These are phyloP conservation scores for Melanopsichium pennsylvanicum DNA, from an alignment of 1,284 basidiomycete genomes.

Conservation along the genomic window DNA sequence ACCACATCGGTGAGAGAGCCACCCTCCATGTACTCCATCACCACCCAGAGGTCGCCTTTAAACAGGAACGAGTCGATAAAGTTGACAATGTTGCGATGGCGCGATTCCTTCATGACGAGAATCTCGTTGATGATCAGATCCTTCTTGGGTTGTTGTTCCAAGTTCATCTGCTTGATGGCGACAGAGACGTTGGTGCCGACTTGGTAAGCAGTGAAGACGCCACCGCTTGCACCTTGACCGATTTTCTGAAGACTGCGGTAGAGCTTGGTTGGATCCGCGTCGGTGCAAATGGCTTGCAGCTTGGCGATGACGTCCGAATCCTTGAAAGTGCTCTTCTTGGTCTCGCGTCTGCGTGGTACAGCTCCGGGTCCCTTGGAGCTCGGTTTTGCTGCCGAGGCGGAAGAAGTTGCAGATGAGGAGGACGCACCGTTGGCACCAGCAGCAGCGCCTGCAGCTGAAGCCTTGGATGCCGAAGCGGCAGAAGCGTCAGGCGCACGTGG, in stretches of 20 bases:
- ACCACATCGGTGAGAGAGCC: constrained; percentile 89
- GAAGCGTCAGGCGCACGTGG: constrained; percentile 1
- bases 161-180: constrained; percentile 99
- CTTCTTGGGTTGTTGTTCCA: constrained; percentile 99
- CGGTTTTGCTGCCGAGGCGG: constrained; percentile 13
- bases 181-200: constrained; percentile 90
- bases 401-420: constrained; percentile 4
- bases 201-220: constrained; percentile 97
- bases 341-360: constrained; percentile 76
- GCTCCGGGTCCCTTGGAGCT: constrained; percentile 28
- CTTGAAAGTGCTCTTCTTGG: constrained; percentile 74
- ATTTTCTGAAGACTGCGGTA: constrained; percentile 95
- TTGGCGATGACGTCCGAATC: constrained; percentile 90
- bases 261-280: constrained; percentile 92
- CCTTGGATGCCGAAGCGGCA: constrained; percentile 4
- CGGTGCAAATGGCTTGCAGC: constrained; percentile 91
- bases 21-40: constrained; percentile 99
- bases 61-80: constrained; percentile 98
- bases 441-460: neutral
- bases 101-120: constrained; percentile 93
- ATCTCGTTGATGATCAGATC: constrained; percentile 99
- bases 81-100: constrained; percentile 98
- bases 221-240: constrained; percentile 96
- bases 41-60: constrained; percentile 98
- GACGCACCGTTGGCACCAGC: constrained; percentile 3